These are phyloP conservation scores for Sugiyamaella floridensis DNA, from an alignment of 805 yeast genomes.

Conservation along the genomic window DNA sequence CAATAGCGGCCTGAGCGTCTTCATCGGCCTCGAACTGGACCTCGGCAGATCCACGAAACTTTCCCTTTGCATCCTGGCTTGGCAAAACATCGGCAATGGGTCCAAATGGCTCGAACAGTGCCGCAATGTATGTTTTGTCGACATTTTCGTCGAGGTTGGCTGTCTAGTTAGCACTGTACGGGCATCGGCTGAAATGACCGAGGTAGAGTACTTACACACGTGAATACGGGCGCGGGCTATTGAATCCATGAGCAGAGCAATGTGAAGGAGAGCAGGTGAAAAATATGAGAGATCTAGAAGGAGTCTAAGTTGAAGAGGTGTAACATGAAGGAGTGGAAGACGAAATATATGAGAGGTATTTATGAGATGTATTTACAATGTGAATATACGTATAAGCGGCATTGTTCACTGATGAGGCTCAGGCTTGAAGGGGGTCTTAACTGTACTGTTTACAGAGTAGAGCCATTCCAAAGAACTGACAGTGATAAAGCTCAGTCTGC, in stretches of 20 bases:
- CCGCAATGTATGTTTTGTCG: constrained; percentile 20
- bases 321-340: not conserved
- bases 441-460: too few species aligned
- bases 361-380: too few species aligned
- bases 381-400: too few species aligned
- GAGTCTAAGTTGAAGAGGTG: not conserved
- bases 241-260: too few species aligned
- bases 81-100: constrained; percentile 24
- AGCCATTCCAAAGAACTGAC: too few species aligned
- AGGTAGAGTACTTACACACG: constrained; percentile 4
- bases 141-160: constrained; percentile 14
- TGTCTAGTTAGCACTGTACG: not conserved
- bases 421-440: too few species aligned
- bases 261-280: too few species aligned
- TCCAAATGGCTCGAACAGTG: constrained; percentile 29
- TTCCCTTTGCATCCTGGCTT: constrained; percentile 11
- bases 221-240: not conserved
- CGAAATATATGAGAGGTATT: too few species aligned
- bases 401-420: too few species aligned
- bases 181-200: not conserved
- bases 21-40: constrained; percentile 23
- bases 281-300: not conserved
- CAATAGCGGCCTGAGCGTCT: constrained; percentile 31
- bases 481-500: too few species aligned
- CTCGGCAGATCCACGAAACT: constrained; percentile 21